Evolutionary conservation across 2,329 filamentous ascomycete species (phyloP), one percentile per base, ranked within the genome.

Genomic region (Diaporthe citriasiana): DNA sequence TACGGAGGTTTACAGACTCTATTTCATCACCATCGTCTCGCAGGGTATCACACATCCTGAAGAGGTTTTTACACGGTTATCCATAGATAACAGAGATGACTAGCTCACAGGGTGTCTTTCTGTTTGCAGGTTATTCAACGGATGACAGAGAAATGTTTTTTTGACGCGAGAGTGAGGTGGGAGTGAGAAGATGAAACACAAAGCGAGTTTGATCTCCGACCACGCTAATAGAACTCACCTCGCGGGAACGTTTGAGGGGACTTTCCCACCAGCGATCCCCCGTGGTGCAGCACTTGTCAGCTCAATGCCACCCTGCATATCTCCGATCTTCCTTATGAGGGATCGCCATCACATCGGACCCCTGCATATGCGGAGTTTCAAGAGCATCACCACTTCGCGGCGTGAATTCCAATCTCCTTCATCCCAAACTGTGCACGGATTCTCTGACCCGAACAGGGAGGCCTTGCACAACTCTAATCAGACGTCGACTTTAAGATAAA

Each of bases 201-300:
- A 38, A 10, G 25, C 19, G 45, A 51, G 63, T 66, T 51, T 72
- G 70, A 72, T 72, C 70, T 55, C 56, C 70, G 30, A 30, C 57
- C 42, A 65, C 70, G 56, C 40, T 55, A 53, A 38, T 27, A 33
- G 25, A 59, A 13, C 17, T 10, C 30, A 38, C 42, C 25, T 66
- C 60, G 30, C 45, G 12, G 42, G 60, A 4, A 65, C 40, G 12
- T 33, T 17, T 10, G 25, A 45, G 59, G 60, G 12, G 42, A 6
- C 6, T 38, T 47, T 66, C 30, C 5, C 6, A 19, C 30, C 42
- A 47, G 60, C 60, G 13, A 25, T 35, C 6, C 30, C 25, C 30
- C n/a, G 22, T 42, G 25, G 10, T 25, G 33, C 10, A 30, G 12
- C n/a, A n/a, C n/a, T 1, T 50, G 38, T 70, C 53, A 45, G 53